These are phyloP conservation scores for Penicillium daleae DNA, from an alignment of 495 filamentous ascomycete genomes.

Conservation along the genomic window DNA sequence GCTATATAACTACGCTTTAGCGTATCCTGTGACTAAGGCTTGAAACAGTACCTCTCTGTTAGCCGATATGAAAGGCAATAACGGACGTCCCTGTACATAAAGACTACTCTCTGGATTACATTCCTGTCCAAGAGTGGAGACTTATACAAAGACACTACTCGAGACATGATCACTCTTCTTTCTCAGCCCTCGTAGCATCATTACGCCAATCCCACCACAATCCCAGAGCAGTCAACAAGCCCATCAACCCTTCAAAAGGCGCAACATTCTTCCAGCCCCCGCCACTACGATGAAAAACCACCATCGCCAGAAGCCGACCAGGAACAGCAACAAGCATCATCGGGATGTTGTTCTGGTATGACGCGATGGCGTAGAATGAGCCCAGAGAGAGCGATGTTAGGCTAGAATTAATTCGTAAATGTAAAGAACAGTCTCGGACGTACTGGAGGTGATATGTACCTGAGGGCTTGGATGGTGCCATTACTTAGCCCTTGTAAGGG, in stretches of 20 bases:
- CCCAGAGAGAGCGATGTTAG: conserved; percentile 29
- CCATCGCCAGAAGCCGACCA: conserved; percentile 25
- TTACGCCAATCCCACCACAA: conserved; percentile 26
- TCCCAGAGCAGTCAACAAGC: conserved; percentile 20
- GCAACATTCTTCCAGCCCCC: conserved; percentile 28
- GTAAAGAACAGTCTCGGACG: too few species aligned
- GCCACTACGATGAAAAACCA: conserved; percentile 24
- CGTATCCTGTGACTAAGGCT: too few species aligned
- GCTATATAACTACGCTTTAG: too few species aligned
- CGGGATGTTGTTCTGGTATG: conserved; percentile 32
- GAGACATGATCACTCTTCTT: background rate
- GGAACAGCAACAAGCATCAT: conserved; percentile 29
- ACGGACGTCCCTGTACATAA: too few species aligned
- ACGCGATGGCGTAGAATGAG: conserved; percentile 26
- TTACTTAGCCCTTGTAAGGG: conserved; percentile 19
- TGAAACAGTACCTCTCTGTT: too few species aligned
- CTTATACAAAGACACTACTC: background rate
- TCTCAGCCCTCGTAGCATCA: background rate
- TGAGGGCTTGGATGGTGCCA: conserved; percentile 31
- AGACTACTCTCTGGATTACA: background rate
- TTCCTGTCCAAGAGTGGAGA: background rate
- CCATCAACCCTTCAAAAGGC: conserved; percentile 33
- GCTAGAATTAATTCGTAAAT: conserved; percentile 4
- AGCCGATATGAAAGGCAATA: too few species aligned
- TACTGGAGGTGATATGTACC: conserved; percentile 14